Evolutionary conservation across 2,329 filamentous ascomycete genomes (phyloP), one percentile per base, ranked within the genome.

Genomic region (Dendrostoma leiphaemia): DNA sequence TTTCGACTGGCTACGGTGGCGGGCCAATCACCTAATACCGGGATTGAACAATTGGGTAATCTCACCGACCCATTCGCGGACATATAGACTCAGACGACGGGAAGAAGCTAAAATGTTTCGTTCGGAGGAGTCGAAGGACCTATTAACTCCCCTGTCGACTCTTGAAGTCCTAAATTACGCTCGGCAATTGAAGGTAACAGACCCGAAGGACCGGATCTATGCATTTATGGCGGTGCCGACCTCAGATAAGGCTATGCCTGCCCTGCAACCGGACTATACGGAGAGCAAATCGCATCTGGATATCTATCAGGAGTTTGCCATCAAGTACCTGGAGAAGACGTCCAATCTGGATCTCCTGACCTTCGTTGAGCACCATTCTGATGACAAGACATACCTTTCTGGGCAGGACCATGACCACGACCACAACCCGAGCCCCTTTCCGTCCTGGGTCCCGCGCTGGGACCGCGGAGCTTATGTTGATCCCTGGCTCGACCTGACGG

Each of bases 321-420:
- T 13, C 23, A 29, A 37, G 15, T 49, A 35, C 29, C 12, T 53
- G 15, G 24, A 43, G 17, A 21, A n/a, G 17, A 49, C 26, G 4
- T 34, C 34, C n/a, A 12, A 53, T 15, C 21, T 53, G 44, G 44
- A 49, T 29, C 34, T 53, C 13, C 28, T 53, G 37, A 13, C 4
- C 19, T 44, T 8, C 4, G 45, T 49, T n/a, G 19, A 35, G 10
- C 35, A 48, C 19, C n/a, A n/a, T n/a, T n/a, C n/a, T n/a, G n/a
- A n/a, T n/a, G n/a, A n/a, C n/a, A n/a, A n/a, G n/a, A n/a, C n/a
- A n/a, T n/a, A n/a, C n/a, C n/a, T n/a, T n/a, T n/a, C n/a, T n/a
- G n/a, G n/a, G n/a, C n/a, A n/a, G n/a, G 29, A 13, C 72, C 48
- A 75, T 59, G 56, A 76, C 73, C n/a, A 75, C 7, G 41, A 45